phyloP scores from a whole-genome alignment of 2,329 filamentous ascomycete genomes.

The Fusarium azukiicola region DNA sequence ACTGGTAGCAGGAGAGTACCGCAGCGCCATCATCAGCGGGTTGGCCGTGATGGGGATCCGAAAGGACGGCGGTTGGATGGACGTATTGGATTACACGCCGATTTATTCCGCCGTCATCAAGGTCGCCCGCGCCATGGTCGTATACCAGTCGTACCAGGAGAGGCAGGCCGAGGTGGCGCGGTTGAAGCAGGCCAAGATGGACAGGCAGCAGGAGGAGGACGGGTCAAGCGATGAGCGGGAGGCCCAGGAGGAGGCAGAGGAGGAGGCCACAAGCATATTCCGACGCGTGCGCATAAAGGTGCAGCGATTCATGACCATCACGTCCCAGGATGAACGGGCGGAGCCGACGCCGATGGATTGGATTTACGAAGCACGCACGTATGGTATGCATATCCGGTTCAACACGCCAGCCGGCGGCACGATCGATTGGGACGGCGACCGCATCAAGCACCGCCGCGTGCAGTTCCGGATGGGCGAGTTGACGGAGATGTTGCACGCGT shows the following conservation, averaged over 20 bases:
- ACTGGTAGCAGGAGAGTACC: neutral
- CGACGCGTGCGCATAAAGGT: neutral
- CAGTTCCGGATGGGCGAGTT: neutral
- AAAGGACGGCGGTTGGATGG: conserved; percentile 26
- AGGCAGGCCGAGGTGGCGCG: neutral
- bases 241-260: neutral
- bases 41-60: conserved; percentile 11
- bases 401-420: conserved; percentile 19
- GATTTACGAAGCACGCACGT: conserved; percentile 32
- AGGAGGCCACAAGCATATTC: neutral
- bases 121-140: conserved; percentile 31
- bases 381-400: conserved; percentile 39
- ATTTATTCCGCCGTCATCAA: conserved; percentile 44
- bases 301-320: conserved; percentile 37
- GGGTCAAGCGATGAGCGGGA: too few relatives aligned
- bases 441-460: conserved; percentile 5
- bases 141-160: conserved; percentile 34
- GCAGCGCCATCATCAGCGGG: neutral
- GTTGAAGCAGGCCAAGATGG: too few relatives aligned
- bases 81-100: conserved; percentile 32
- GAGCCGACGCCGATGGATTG: conserved; percentile 42
- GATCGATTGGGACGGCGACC: conserved; percentile 28
- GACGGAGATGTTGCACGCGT: conserved; percentile 15
- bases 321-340: neutral
- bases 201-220: neutral